phyloP scores from a whole-genome alignment of 495 filamentous ascomycete species.

The Glarea lozoyensis region DNA sequence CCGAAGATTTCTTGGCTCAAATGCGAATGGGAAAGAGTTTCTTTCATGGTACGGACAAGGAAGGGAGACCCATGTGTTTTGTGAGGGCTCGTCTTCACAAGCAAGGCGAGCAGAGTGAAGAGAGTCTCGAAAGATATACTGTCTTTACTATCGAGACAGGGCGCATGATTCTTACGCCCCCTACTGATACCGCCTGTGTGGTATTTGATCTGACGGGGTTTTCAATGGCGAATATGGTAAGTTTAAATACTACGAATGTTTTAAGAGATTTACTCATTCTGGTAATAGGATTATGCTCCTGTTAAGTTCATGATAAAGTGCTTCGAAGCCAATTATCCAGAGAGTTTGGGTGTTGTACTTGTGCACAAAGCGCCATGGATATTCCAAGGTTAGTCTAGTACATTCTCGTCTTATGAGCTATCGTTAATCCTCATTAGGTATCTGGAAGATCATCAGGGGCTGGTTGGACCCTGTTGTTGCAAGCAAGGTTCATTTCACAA shows the following conservation, averaged over 20 bases:
- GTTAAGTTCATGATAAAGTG: conserved; percentile 99
- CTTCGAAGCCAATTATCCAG: conserved; percentile 98
- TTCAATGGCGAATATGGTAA: conserved; percentile 87
- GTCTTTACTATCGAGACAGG: conserved; percentile 93
- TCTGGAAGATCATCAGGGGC: conserved; percentile 85
- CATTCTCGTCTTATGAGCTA: background rate
- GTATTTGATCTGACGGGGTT: conserved; percentile 96
- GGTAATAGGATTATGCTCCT: conserved; percentile 78
- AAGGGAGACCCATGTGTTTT: conserved; percentile 78
- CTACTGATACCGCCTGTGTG: conserved; percentile 85
- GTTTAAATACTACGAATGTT: too few species aligned
- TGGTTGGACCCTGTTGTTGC: conserved; percentile 98
- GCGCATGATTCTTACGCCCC: conserved; percentile 66
- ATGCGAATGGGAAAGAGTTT: conserved; percentile 91
- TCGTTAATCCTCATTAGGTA: conserved; percentile 33
- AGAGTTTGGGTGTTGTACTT: conserved; percentile 83
- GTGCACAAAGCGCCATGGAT: conserved; percentile 97
- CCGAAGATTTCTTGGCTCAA: conserved; percentile 76
- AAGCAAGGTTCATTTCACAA: conserved; percentile 90
- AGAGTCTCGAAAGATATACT: conserved; percentile 76
- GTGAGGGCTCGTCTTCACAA: conserved; percentile 76
- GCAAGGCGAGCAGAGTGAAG: conserved; percentile 71
- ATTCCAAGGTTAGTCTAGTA: conserved; percentile 60
- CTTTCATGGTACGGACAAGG: conserved; percentile 78
- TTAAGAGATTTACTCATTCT: too few species aligned